phyloP scores from a whole-genome alignment of 2,329 filamentous ascomycete species.

The Cadophora luteo-olivacea region DNA sequence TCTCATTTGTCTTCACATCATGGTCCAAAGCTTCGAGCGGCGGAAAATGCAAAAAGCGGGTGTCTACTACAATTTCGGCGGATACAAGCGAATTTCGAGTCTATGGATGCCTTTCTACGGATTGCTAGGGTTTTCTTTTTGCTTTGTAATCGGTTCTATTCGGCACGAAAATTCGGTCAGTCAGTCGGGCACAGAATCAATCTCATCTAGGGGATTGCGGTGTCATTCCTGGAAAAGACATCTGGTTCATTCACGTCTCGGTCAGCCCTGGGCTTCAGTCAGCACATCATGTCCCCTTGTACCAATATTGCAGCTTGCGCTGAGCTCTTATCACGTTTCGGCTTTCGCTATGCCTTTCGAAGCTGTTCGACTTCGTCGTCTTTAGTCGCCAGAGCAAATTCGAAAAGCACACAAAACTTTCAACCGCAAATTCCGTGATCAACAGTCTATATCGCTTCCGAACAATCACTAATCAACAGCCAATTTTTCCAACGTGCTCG shows the following conservation, averaged over 20 bases:
- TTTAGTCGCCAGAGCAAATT: conserved; percentile 46
- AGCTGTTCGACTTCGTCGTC: conserved; percentile 44
- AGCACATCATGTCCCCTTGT: conserved; percentile 46
- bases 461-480: conserved; percentile 37
- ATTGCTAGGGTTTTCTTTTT: conserved; percentile 45
- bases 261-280: conserved; percentile 41
- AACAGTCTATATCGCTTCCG: conserved; percentile 30
- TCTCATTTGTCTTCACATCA: conserved; percentile 43
- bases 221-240: conserved; percentile 44
- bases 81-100: conserved; percentile 41
- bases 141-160: conserved; percentile 41
- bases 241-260: conserved; percentile 42
- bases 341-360: conserved; percentile 39
- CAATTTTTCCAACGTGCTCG: conserved; percentile 43
- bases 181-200: conserved; percentile 41
- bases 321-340: conserved; percentile 43
- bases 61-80: conserved; percentile 40
- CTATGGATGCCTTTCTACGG: conserved; percentile 40
- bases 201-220: conserved; percentile 38
- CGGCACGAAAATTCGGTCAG: conserved; percentile 45
- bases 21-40: conserved; percentile 46
- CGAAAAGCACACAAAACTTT: conserved; percentile 42
- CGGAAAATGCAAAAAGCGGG: conserved; percentile 44
- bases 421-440: conserved; percentile 42
- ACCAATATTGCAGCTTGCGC: conserved; percentile 46